Base-by-base conservation (phyloP, 176 grass and related monocot species). In the Oryza glumipatula region DNA sequence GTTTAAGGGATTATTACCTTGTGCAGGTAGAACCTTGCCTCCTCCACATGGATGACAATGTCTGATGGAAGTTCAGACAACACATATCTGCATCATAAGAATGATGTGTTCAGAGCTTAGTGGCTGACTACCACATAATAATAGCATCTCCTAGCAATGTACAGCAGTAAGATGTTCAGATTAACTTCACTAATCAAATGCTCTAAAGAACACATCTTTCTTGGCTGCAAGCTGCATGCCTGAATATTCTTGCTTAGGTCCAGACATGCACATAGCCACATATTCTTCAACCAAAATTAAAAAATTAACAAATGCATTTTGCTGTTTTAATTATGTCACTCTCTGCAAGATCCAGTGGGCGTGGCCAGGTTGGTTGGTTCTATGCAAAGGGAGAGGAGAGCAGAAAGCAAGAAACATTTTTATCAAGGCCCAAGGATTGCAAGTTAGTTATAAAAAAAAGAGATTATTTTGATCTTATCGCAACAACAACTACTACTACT, bases 31-130 rank as follows among this genome's bases (percentile, higher is more conserved):
- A 95, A 95, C 41, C 69, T 95, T 9, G 86, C 90, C 39, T 90
- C 85, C 1, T 83, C 88, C 7, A 90, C 85, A 61, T 90, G 90
- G 44, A 95, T 22, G 70, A 90, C 70, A 11, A 95, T 85, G 36
- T 95, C 93, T 11, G 93, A 90, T 8, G 93, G 80, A 41, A 95
- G 90, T 61, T 95, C 88, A 0, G 93, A 95, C 61, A 86, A 28
- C 74, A 90, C 88, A 19, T 86, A 95, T 76, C 93, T 95, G 90
- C 88, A 69, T 24, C 88, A 69, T 24, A 49, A 83, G 33, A 76
- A 46, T n/a, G 74, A 68, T 70, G 6, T 82, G 26, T 52, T 86
- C 73, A 82, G 15, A 54, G 21, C 7, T 68, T 79, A 21, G 24
- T 74, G 36, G 11, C n/a, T 54, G 60, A 48, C 46, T 67, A 49